Evolutionary conservation across 2,329 filamentous ascomycete species (phyloP), one percentile per base, ranked within the genome.

Genomic region (Furcasterigmium furcatum): DNA sequence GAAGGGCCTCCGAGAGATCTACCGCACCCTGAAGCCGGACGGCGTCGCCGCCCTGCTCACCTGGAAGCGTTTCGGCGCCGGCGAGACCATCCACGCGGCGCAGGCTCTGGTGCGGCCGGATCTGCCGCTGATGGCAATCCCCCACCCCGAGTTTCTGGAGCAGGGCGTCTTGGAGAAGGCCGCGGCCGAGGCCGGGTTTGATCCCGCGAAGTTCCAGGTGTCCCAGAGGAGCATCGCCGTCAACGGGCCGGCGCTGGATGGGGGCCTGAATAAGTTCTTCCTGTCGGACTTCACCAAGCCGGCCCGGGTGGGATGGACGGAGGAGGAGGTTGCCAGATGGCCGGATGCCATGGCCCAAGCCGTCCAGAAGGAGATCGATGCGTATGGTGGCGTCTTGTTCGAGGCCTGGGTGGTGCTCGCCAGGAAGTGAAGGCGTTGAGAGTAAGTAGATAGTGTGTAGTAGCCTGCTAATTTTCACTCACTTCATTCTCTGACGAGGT

Each of bases 11-110:
- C 57, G 50, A 10, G 66, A 71, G 45, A 60, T 70, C 22, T 54
- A 58, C 46, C 59, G 68, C 27, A 71, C 67, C 1, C 58, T 71
- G 2, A 54, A 58, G 32, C 58, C 61, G 2, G 64, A 58, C 22
- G 67, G 69, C 3, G 52, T 54, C 1, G 68, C 67, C 3, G 48
- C 67, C 1, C 59, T 69, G 4, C 70, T 67, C 3, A 39, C 42
- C 6, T 60, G 58, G 58, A 38, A 46, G 14, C 54, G 55, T 2
- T 65, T 64, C 30, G 57, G 51, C 1, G 50, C 50, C 9, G 45
- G 50, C 10, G 38, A 52, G 2, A 41, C 59, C 9, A 52, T 64
- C 5, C 59, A 60, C 16, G 56, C 53, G 1, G 58, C 61, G 8
- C 61, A 64, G 46, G 46, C 46, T 6, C 35, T 49, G 13, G 52